Base-by-base conservation (phyloP, 768 basidiomycete species). In the Mycena leptocephala region DNA sequence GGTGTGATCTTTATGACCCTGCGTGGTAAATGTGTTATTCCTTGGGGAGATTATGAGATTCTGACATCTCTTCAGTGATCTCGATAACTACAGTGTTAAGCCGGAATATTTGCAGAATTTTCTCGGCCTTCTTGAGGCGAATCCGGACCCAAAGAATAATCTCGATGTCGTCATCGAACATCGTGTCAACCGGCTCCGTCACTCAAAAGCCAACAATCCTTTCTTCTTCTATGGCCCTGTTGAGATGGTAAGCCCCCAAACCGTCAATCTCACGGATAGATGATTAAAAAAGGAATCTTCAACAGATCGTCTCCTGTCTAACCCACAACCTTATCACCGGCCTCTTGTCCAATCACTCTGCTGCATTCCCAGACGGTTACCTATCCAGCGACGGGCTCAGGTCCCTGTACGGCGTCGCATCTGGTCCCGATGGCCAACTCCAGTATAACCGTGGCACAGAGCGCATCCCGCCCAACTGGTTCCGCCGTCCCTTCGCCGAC, bases 401-500 rank as follows among this genome's bases (percentile, higher is more conserved):
- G 7, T 73, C 71, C 2, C 43, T 76, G 33, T 73, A 37, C 33
- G 76, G 76, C 18, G 33, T 63, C 6, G 3, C 7, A 9, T 16
- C 4, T 6, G 30, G 18, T 9, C 16, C 48, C 24, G 35, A 63
- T 10, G 58, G 67, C n/a, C 28, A 26, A 28, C 18, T 58, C 13
- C 20, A 6, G 4, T 33, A 41, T 35, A 53, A 18, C 46, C 46
- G 30, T 14, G 76, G 65, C 2, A 46, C 33, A 4, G 76, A 77
- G 51, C 72, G 62, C 22, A 70, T 77, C n/a, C 76, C 72, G 3
- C 26, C 43, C 14, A 63, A 63, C n/a, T 77, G 59, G 48, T 77
- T 70, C 46, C 48, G 70, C 24, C 70, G 75, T 5, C 41, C 68
- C 1, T 9, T 20, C 39, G 41, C 7, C 30, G 55, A 43, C 41